These are phyloP conservation scores for Fusarium sp. DNA, from an alignment of 2,329 filamentous ascomycete species.

Conservation along the genomic window DNA sequence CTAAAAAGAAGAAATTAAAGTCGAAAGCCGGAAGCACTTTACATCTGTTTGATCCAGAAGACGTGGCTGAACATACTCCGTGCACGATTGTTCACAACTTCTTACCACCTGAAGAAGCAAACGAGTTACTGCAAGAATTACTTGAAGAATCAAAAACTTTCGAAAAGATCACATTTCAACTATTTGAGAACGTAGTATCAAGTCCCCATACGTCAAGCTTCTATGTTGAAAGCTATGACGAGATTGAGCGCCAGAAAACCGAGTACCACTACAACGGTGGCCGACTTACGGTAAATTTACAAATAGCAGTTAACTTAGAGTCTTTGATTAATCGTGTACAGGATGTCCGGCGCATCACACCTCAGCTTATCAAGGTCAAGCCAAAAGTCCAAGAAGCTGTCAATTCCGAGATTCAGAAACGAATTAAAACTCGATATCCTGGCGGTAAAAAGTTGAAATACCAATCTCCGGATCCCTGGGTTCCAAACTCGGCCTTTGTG, in stretches of 20 bases:
- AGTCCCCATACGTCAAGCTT: slow-evolving; percentile 88
- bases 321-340: slow-evolving; percentile 45
- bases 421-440: slow-evolving; percentile 77
- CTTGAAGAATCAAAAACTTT: slow-evolving; percentile 79
- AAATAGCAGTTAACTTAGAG: neutral
- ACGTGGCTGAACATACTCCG: slow-evolving; percentile 85
- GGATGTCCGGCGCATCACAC: slow-evolving; percentile 82
- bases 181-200: slow-evolving; percentile 88
- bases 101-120: slow-evolving; percentile 76
- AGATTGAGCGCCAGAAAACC: slow-evolving; percentile 75
- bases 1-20: slow-evolving; percentile 63
- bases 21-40: slow-evolving; percentile 85
- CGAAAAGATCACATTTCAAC: slow-evolving; percentile 78
- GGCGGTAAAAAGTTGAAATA: slow-evolving; percentile 78
- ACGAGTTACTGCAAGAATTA: slow-evolving; percentile 79
- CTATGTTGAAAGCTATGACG: slow-evolving; percentile 80
- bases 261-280: slow-evolving; percentile 90
- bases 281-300: slow-evolving; percentile 67
- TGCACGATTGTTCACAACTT: slow-evolving; percentile 96
- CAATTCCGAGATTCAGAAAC: slow-evolving; percentile 78
- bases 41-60: slow-evolving; percentile 83
- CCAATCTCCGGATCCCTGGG: slow-evolving; percentile 80
- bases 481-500: slow-evolving; percentile 90
- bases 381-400: slow-evolving; percentile 78
- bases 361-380: slow-evolving; percentile 78